phyloP scores from a whole-genome alignment of 345 rosid species.

The Camelina sativa region DNA sequence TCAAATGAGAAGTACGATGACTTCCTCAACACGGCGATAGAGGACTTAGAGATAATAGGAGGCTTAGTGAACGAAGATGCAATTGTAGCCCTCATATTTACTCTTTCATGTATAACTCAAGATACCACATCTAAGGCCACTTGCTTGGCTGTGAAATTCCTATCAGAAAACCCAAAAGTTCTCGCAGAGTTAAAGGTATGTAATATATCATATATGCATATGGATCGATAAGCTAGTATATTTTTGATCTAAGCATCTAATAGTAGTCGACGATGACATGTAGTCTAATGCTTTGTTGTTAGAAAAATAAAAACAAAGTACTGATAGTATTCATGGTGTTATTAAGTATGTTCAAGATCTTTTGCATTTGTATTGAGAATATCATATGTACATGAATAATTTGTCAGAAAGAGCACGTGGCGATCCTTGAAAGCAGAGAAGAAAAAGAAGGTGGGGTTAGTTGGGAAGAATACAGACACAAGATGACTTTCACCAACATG shows the following conservation, averaged over 20 bases:
- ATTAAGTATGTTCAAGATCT: not conserved
- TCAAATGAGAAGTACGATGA: conserved; percentile 26
- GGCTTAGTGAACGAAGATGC: conserved; percentile 23
- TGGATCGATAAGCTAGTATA: not conserved
- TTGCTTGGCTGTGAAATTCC: conserved; percentile 39
- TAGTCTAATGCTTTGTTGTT: too few relatives aligned
- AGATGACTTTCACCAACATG: conserved; percentile 44
- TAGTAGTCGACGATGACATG: too few relatives aligned
- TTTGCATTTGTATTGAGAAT: not conserved
- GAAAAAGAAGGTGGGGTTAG: conserved; percentile 29
- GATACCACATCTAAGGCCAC: conserved; percentile 46
- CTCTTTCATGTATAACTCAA: conserved; percentile 32
- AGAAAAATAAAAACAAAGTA: too few relatives aligned
- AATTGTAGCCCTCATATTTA: conserved; percentile 30
- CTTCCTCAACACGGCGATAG: conserved; percentile 40
- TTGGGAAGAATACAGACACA: conserved; percentile 44
- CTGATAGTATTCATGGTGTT: not conserved
- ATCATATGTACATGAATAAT: not conserved
- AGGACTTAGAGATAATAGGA: conserved; percentile 37
- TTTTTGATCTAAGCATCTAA: too few relatives aligned
- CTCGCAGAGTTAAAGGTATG: conserved; percentile 38
- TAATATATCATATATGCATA: not conserved
- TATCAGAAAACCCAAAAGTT: conserved; percentile 44
- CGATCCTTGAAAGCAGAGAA: conserved; percentile 27
- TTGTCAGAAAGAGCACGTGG: conserved; percentile 53